A percentile compares a stretch with the other conserved stretches of the same genome.
phyloP scores from a whole-genome alignment of 345 rosid species.

The Hibiscus mutabilis region DNA sequence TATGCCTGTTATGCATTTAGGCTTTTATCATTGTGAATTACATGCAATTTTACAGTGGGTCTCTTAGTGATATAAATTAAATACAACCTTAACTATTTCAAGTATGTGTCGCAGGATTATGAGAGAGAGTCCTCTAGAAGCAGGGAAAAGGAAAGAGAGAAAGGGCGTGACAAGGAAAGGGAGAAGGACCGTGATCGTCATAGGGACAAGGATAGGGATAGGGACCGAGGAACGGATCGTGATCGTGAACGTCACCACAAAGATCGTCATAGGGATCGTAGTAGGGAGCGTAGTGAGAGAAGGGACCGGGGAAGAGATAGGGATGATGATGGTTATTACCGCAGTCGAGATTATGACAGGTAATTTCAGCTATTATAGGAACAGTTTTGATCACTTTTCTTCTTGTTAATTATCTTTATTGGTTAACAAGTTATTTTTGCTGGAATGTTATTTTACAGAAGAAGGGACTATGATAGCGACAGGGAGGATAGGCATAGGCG shows the following conservation, averaged over 20 bases:
- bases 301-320: conserved; percentile 67
- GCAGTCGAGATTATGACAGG: conserved; percentile 65
- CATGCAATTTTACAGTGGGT: background rate
- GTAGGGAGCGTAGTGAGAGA: conserved; percentile 63
- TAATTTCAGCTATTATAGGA: conserved; percentile 16
- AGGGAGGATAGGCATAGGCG: conserved; percentile 67
- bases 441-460: conserved; percentile 24
- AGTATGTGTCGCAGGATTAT: conserved; percentile 51
- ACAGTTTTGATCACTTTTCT: background rate
- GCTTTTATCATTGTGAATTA: background rate
- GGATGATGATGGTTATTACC: conserved; percentile 56
- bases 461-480: conserved; percentile 68
- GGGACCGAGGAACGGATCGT: conserved; percentile 26
- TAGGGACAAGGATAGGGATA: conserved; percentile 20
- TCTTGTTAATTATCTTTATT: conserved; percentile 6
- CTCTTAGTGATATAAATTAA: background rate
- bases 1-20: background rate
- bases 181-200: conserved; percentile 18
- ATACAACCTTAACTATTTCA: background rate
- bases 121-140: conserved; percentile 55
- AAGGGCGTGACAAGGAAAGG: conserved; percentile 25
- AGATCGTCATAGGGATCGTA: conserved; percentile 52
- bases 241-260: conserved; percentile 38
- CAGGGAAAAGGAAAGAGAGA: conserved; percentile 40
- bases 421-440: background rate